Evolutionary conservation across 371 early-diverging fungal species (phyloP), one percentile per base, ranked within the genome.

Genomic region (Rhizomucor pusillus): DNA sequence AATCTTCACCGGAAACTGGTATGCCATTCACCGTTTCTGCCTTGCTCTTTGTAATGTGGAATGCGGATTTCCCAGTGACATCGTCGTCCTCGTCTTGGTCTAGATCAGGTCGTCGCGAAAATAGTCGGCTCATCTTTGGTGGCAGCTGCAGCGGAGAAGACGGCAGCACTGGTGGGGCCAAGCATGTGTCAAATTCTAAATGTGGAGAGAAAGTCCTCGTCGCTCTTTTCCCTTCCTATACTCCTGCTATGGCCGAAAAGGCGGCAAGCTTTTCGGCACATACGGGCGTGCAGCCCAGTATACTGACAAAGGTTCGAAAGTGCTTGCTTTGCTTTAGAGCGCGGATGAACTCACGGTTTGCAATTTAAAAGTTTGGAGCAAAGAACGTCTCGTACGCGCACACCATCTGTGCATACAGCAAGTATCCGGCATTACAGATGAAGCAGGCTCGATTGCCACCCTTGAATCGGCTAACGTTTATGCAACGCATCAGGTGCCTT

Each of bases 301-400:
- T 41, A 14, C 3, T 41, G 12, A 19, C 41, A 41, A 41, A 41
- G 41, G 41, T 41, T 5, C 5, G 14, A 3, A 12, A 5, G 16
- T 19, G 5, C 41, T 41, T 3, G 41, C 5, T 14, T 41, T 5
- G 3, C 41, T 14, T n/a, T n/a, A n/a, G n/a, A n/a, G n/a, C n/a
- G n/a, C n/a, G n/a, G n/a, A n/a, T n/a, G n/a, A n/a, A n/a, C n/a
- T n/a, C n/a, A n/a, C n/a, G n/a, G n/a, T n/a, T n/a, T n/a, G n/a
- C n/a, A n/a, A n/a, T n/a, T n/a, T n/a, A n/a, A n/a, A n/a, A 86
- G 87, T 58, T 87, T 48, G 77, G 77, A 35, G 87, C 80, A 23
- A 79, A 76, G 60, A 79, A 80, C 62, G 65, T 87, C 35, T 72
- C 87, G 13, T 78, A 84, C 56, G 71, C 83, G 12, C 88, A 87